These are phyloP conservation scores for Purpureocillium takamizusanense DNA, from an alignment of 2,329 filamentous ascomycete species.

Conservation along the genomic window DNA sequence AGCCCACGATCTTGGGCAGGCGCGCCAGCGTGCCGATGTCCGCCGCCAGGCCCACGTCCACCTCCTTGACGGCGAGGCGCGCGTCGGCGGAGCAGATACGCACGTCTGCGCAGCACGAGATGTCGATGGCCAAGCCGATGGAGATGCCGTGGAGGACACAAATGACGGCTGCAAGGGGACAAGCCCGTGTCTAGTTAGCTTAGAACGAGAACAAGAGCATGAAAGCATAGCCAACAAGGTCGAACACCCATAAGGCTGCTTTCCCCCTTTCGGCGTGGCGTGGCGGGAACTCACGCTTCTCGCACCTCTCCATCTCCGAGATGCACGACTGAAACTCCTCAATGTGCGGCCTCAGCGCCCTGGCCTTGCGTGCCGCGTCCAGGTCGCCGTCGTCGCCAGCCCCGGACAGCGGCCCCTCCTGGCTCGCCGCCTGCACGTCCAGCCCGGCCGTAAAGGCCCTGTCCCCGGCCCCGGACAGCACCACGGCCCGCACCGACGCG, in stretches of 20 bases:
- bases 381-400: conserved; percentile 13
- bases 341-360: conserved; percentile 57
- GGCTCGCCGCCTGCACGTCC: conserved; percentile 64
- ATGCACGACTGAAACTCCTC: conserved; percentile 75
- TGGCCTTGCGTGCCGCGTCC: conserved; percentile 59
- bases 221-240: background rate
- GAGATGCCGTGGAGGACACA: conserved; percentile 71
- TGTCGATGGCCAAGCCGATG: conserved; percentile 70
- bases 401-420: conserved; percentile 34
- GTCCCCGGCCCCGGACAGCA: conserved; percentile 74
- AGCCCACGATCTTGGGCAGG: conserved; percentile 65
- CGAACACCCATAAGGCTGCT: background rate
- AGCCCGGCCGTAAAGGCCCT: conserved; percentile 80
- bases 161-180: conserved; percentile 56
- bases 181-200: background rate
- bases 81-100: conserved; percentile 53
- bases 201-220: background rate
- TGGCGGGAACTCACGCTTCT: conserved; percentile 74
- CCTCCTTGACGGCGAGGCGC: conserved; percentile 67
- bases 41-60: conserved; percentile 72
- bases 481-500: conserved; percentile 62
- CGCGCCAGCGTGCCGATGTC: conserved; percentile 69
- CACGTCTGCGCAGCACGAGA: conserved; percentile 61
- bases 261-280: too few species aligned
- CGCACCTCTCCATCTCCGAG: conserved; percentile 68